Evolutionary conservation across 108 stramenopile genomes (phyloP).

Genomic region (Pelagomonas calceolata): DNA sequence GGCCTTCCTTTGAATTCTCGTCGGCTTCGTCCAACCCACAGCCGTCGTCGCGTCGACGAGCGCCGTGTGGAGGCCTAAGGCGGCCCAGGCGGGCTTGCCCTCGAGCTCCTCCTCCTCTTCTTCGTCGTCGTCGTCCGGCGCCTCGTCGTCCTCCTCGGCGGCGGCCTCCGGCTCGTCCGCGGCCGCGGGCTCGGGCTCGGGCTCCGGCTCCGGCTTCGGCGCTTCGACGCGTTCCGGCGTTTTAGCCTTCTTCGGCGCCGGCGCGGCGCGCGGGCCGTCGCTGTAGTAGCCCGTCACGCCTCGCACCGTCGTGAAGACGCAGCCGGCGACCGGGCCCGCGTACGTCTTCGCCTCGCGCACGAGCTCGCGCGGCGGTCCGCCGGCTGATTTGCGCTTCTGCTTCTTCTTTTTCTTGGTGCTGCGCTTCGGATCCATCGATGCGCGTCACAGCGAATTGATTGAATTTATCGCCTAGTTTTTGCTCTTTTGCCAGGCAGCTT

Average conservation of each 20-base stretch:
- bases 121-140: background rate
- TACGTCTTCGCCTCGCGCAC: no score
- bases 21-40: slow-evolving; percentile 85
- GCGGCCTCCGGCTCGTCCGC: slow-evolving; percentile 4
- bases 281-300: background rate
- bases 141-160: slow-evolving; percentile 13
- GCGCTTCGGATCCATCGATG: no score
- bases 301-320: slow-evolving; percentile 3
- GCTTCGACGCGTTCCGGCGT: background rate
- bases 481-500: no score
- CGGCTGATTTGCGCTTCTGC: no score
- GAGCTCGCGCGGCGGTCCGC: no score
- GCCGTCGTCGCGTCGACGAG: slow-evolving; percentile 62
- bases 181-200: slow-evolving; percentile 8
- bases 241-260: background rate
- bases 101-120: slow-evolving; percentile 9
- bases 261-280: background rate
- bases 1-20: slow-evolving; percentile 77
- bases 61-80: slow-evolving; percentile 64
- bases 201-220: background rate
- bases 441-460: no score
- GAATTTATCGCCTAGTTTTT: no score
- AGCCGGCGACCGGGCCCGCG: no score
- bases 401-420: no score
- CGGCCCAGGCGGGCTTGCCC: slow-evolving; percentile 60